Evolutionary conservation across 2,329 filamentous ascomycete species (phyloP).

Genomic region (Fusarium humuli): DNA sequence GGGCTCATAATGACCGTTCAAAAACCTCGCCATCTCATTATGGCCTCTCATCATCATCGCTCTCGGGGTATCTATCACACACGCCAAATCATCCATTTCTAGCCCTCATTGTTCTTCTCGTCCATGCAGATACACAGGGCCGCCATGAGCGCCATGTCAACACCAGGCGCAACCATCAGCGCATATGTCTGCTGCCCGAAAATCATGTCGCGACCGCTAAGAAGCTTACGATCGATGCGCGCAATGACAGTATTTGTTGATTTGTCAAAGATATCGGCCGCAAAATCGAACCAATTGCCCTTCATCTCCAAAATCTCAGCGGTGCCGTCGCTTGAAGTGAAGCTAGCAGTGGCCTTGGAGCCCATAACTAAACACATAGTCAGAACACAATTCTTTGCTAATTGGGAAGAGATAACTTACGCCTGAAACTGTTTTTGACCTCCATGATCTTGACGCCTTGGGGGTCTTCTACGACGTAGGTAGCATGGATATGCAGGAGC

Average conservation of each 20-base stretch:
- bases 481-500: constrained; percentile 61
- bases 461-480: constrained; percentile 62
- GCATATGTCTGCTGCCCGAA: constrained; percentile 74
- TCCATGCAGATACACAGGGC: constrained; percentile 77
- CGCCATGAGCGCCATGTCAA: constrained; percentile 73
- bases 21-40: not conserved
- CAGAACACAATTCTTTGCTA: not conserved
- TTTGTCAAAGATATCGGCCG: constrained; percentile 68
- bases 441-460: constrained; percentile 62
- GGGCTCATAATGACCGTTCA: not conserved
- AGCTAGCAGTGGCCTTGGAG: constrained; percentile 67
- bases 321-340: constrained; percentile 61
- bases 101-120: constrained; percentile 64
- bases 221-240: constrained; percentile 67
- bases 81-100: not conserved
- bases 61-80: constrained; percentile 19
- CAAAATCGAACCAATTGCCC: constrained; percentile 70
- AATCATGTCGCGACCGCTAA: constrained; percentile 68
- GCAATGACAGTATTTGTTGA: constrained; percentile 64
- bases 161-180: constrained; percentile 71
- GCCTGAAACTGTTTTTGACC: constrained; percentile 65
- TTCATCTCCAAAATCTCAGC: constrained; percentile 65
- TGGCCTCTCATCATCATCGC: not conserved
- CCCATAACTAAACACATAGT: constrained; percentile 57
- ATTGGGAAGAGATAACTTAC: constrained; percentile 53